Evolutionary conservation across 805 yeast species (phyloP).

Genomic region (Wickerhamiella musiphila): DNA sequence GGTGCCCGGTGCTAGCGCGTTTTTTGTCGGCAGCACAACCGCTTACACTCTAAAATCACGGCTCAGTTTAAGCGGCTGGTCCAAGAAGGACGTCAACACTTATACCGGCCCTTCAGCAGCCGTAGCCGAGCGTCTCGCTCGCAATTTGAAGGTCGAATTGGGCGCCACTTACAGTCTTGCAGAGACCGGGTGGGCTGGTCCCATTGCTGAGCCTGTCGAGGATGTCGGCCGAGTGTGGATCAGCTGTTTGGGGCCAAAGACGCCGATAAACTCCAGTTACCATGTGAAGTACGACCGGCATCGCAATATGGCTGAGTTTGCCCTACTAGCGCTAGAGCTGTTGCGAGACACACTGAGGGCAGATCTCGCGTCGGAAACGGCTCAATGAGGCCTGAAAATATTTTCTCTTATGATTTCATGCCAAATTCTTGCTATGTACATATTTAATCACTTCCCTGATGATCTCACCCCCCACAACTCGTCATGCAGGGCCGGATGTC

Average conservation of each 20-base stretch:
- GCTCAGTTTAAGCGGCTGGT: conserved; percentile 64
- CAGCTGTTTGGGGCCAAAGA: conserved; percentile 51
- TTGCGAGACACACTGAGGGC: neutral
- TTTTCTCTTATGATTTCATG: too few species aligned
- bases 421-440: too few species aligned
- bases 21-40: conserved; percentile 70
- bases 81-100: conserved; percentile 43
- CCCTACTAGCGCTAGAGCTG: conserved; percentile 38
- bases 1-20: conserved; percentile 70
- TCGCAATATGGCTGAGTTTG: conserved; percentile 60
- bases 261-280: too few species aligned
- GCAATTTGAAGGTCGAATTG: conserved; percentile 61
- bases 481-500: too few species aligned
- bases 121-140: conserved; percentile 59
- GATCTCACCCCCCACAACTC: too few species aligned
- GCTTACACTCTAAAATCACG: conserved; percentile 65
- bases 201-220: conserved; percentile 27
- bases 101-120: conserved; percentile 72
- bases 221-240: conserved; percentile 46
- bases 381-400: too few species aligned
- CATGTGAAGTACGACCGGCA: conserved; percentile 40
- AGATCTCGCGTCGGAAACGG: neutral
- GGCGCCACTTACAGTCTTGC: conserved; percentile 71
- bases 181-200: conserved; percentile 84
- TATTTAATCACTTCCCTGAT: too few species aligned